Base-by-base conservation (phyloP, 2,329 filamentous ascomycete species). In the Ustulina deusta region DNA sequence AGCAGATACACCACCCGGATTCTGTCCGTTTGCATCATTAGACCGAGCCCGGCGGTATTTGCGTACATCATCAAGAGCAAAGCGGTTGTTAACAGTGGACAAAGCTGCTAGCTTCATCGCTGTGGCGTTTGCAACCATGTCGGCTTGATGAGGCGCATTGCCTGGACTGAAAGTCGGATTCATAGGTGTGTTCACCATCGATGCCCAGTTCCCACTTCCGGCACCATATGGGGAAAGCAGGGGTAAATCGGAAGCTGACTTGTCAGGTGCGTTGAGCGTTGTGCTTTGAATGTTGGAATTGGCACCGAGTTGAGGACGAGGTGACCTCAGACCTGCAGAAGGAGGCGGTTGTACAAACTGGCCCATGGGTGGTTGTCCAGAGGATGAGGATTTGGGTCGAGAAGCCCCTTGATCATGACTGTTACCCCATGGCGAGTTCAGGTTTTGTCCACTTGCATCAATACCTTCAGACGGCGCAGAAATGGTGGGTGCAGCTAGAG, bases 111-210 rank as follows among this genome's bases (percentile, higher is more conserved):
- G 87, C 81, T 99, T 99, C 96, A 99, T 99, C 25, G 96, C 96
- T 17, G 96, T 98, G 29, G 96, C 96, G 78, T 98, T 99, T 66
- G 96, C 96, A 65, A 99, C 92, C 95, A 98, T 98, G 77, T 99
- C 96, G 17, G 94, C 94, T 79, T 97, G 94, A 63, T 87, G 90
- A 54, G 84, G 84, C 46, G 83, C 82, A 89, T 86, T 81, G 88
- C 90, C 74, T 81, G 87, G 69, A 71, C 87, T 91, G 80, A 98
- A 99, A 72, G 90, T 95, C 46, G 93, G 84, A 5, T 95, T 93
- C 92, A 98, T 97, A 1, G 96, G 96, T 1, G 96, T 99, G 82
- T 97, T 98, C 71, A 97, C 91, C 92, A 97, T 97, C 9, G 96
- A 98, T 27, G 96, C 96, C 96, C 96, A 99, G 84, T 96, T 98